Evolutionary conservation across 2,329 filamentous ascomycete species (phyloP).

Genomic region (Bipolaris bicolor): DNA sequence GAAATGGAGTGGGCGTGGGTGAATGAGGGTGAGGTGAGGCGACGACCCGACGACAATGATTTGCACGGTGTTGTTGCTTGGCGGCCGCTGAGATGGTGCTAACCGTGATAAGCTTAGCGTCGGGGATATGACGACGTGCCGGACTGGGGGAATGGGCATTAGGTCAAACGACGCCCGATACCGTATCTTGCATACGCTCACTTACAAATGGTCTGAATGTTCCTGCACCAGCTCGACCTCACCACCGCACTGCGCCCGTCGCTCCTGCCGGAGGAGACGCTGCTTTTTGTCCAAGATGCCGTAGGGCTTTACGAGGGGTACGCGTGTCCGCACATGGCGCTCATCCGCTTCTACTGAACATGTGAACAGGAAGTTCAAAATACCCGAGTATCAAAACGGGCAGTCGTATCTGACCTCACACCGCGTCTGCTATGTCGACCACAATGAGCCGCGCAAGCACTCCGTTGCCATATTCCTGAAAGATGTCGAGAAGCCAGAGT

Average conservation of each 20-base stretch:
- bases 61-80: conserved; percentile 16
- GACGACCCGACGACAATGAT: conserved; percentile 24
- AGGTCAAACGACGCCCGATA: conserved; percentile 9
- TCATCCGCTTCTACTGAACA: conserved; percentile 18
- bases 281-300: conserved; percentile 96
- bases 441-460: conserved; percentile 80
- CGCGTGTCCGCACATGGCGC: conserved; percentile 44
- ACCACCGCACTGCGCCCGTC: conserved; percentile 94
- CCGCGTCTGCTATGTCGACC: conserved; percentile 92
- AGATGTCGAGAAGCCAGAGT: conserved; percentile 88
- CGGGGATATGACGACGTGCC: conserved; percentile 25
- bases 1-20: conserved; percentile 17
- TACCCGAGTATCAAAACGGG: conserved; percentile 91
- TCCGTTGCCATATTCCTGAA: conserved; percentile 87
- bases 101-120: conserved; percentile 16
- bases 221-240: conserved; percentile 92
- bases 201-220: conserved; percentile 72
- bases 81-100: conserved; percentile 18
- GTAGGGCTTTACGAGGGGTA: conserved; percentile 98
- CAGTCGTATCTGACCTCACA: conserved; percentile 97
- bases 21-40: conserved; percentile 24
- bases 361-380: conserved; percentile 81
- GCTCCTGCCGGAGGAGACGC: conserved; percentile 88
- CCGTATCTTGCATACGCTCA: conserved; percentile 20
- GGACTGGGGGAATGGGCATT: conserved; percentile 20